Evolutionary conservation across 2,329 filamentous ascomycete species (phyloP), one percentile per base, ranked within the genome.

Genomic region (Talaromyces sp.): DNA sequence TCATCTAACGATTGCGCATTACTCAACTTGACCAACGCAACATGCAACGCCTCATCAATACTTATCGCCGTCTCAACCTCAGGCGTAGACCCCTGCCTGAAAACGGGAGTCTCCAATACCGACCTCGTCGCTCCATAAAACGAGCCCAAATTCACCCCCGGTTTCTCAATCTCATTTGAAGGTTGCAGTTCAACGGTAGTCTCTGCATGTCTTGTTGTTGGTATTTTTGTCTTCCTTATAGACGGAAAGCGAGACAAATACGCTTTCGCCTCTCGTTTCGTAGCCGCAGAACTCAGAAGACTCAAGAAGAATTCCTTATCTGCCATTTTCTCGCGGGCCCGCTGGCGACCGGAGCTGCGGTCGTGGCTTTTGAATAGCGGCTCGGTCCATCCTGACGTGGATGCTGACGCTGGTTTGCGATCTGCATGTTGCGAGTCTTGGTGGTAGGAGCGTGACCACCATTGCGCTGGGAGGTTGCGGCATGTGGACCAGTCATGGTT

Each of bases 231-330:
- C 71, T 58, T 69, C 76, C 68, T 73, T 76, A 70, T 75, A 9
- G 80, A 79, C 59, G 87, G 89, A 75, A 97, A 96, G 67, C 92
- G 93, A 70, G 95, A 90, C 17, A 99, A 84, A 74, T 97, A 99
- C 43, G 91, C 89, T 77, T 91, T 93, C 57, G 93, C 93, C 80
- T 99, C 95, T 71, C 95, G 88, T 78, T 93, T 96, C 0, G 94
- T 97, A 6, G 93, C 91, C 11, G 93, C 92, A 19, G 93, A 92
- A 72, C 91, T 92, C 37, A 99, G 83, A 3, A 98, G 86, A 17
- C 92, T 93, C 37, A 96, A 84, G 71, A 96, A 89, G 72, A 97
- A 90, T 73, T 97, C 92, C 70, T 76, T 77, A 68, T 82, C 79
- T 33, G 79, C 73, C 67, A 79, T 68, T 68, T 81, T 81, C 69